Evolutionary conservation across 306 rosid species (phyloP), one percentile per base, ranked within the genome.

Genomic region (Pterocarpus macrocarpus): DNA sequence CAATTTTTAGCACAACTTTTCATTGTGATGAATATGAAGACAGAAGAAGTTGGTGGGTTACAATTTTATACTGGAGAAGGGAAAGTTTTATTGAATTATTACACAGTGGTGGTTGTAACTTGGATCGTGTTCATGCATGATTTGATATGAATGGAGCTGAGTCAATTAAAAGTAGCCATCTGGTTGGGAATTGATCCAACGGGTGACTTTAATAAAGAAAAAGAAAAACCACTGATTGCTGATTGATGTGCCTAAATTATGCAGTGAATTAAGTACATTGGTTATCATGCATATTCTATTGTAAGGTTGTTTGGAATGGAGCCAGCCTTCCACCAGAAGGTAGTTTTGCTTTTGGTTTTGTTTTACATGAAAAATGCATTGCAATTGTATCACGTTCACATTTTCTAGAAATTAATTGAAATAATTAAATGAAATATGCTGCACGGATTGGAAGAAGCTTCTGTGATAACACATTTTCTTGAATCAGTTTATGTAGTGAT

Each of bases 101-200:
- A 65, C 7, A 63, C 1, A 28, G 56, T 50, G 68, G 79, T 58
- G 32, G 81, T 35, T 84, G 81, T 39, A 58, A 57, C 47, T 36
- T 66, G 67, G 2, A 67, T 36, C 3, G 56, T 55, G 17, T 28
- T 65, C 30, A 64, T 64, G 80, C 71, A 65, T 78, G 65, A 32
- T 64, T 76, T 83, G 79, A 49, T 77, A 64, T 38, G 59, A 50
- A 59, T 63, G 63, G 82, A 53, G 16, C 73, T 13, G n/a, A 58
- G 76, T 57, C 76, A 65, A 43, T 71, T 35, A 64, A 73, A 59
- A 79, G 62, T 71, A 72, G 80, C 79, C 80, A 83, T 12, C 5
- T 65, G 76, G 50, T 17, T 34, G 33, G 75, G 80, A 78, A 64
- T 66, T 47, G 64, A 78, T 28, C 49, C 65, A 82, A 82, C n/a